Percentiles rank a stretch among this genome's conserved stretches.
These are phyloP conservation scores for Afroboletus lepidellus DNA, from an alignment of 1,284 basidiomycete species.

Conservation along the genomic window DNA sequence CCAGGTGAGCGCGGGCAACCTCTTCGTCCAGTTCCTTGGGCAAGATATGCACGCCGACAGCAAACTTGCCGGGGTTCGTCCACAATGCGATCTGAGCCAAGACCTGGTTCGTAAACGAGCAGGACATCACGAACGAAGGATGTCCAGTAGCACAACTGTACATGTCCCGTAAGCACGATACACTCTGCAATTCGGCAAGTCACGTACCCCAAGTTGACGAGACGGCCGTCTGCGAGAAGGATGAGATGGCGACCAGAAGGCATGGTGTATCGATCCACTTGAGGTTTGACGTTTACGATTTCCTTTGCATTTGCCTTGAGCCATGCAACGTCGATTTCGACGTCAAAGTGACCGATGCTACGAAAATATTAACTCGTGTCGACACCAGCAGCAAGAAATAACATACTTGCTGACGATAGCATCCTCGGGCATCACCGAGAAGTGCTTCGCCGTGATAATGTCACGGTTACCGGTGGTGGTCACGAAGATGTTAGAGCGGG, in stretches of 20 bases:
- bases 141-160: conserved; percentile 82
- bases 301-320: conserved; percentile 91
- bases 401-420: conserved; percentile 96
- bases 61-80: conserved; percentile 89
- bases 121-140: conserved; percentile 99
- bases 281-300: conserved; percentile 94
- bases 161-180: conserved; percentile 5
- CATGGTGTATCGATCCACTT: conserved; percentile 98
- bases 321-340: conserved; percentile 99
- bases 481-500: conserved; percentile 90
- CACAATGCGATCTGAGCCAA: conserved; percentile 98
- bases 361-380: conserved; percentile 50
- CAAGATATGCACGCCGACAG: conserved; percentile 92
- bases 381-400: not conserved
- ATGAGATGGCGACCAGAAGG: conserved; percentile 89
- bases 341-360: conserved; percentile 96
- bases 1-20: conserved; percentile 94
- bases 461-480: conserved; percentile 99
- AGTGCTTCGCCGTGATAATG: conserved; percentile 94
- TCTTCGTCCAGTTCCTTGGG: conserved; percentile 99
- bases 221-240: conserved; percentile 96
- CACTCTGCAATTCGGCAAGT: not conserved
- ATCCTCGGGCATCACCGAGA: conserved; percentile 94
- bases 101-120: conserved; percentile 99
- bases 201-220: conserved; percentile 94